These are phyloP conservation scores for Aureoboletus auriporus DNA, from an alignment of 768 basidiomycete species.

Conservation along the genomic window DNA sequence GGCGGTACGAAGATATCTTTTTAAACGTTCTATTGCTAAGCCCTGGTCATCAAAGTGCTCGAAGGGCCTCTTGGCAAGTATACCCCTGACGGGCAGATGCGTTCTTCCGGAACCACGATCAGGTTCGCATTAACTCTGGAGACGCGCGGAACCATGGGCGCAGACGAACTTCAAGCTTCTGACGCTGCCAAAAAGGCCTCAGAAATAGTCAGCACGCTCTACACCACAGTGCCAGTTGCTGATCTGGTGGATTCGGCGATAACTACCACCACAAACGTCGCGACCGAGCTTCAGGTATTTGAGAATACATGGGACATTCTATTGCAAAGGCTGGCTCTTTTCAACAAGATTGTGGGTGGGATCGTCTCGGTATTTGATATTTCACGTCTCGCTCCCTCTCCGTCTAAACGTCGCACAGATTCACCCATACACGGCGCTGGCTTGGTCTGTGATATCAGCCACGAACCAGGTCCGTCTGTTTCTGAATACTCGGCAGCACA, in stretches of 20 bases:
- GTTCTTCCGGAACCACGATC: conserved; percentile 6
- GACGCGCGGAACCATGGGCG: not conserved
- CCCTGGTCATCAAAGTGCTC: conserved; percentile 6
- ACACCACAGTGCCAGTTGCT: not conserved
- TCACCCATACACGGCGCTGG: conserved; percentile 16
- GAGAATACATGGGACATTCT: conserved; percentile 17
- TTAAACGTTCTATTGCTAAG: not conserved
- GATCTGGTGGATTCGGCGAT: not conserved
- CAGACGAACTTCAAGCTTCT: conserved; percentile 13
- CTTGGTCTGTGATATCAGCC: conserved; percentile 22
- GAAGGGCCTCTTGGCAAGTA: conserved; percentile 7
- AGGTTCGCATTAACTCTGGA: conserved; percentile 10
- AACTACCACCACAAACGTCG: not conserved
- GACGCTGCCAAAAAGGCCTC: conserved; percentile 8
- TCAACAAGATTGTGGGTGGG: conserved; percentile 8
- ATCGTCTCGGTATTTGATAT: conserved; percentile 11
- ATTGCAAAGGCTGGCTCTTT: conserved; percentile 9
- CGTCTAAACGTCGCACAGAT: conserved; percentile 8
- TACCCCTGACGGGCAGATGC: not conserved
- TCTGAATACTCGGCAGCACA: not conserved
- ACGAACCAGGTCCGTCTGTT: conserved; percentile 11
- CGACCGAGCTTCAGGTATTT: conserved; percentile 8
- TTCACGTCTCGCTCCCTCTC: not conserved
- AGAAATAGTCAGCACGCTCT: not conserved
- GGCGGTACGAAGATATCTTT: conserved; percentile 6